These are phyloP conservation scores for Pestalotiopsis sp. DNA, from an alignment of 2,329 filamentous ascomycete genomes.

Conservation along the genomic window DNA sequence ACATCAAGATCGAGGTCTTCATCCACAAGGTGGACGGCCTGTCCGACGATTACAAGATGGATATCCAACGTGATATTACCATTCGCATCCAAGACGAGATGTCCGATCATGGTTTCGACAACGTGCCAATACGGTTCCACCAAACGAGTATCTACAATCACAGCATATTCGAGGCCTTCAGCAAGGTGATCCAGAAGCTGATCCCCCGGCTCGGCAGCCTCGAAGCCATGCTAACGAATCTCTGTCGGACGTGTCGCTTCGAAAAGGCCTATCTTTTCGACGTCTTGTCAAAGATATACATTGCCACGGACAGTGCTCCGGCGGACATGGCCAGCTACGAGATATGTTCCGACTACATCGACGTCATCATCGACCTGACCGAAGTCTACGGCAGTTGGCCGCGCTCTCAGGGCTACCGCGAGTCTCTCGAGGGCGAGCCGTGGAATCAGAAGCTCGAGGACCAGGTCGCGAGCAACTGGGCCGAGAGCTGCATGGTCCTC, in stretches of 20 bases:
- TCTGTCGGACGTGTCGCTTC: conserved; percentile 91
- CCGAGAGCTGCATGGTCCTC: conserved; percentile 70
- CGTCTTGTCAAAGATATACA: conserved; percentile 97
- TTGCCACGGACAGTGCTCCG: conserved; percentile 90
- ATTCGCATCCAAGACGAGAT: conserved; percentile 96
- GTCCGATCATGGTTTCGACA: conserved; percentile 89
- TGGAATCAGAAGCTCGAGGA: conserved; percentile 66
- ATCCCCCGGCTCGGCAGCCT: conserved; percentile 91
- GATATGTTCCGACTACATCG: conserved; percentile 98
- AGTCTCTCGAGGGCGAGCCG: conserved; percentile 59
- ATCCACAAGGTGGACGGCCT: conserved; percentile 99
- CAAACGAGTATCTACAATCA: conserved; percentile 98
- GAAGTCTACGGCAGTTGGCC: conserved; percentile 87
- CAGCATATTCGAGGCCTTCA: conserved; percentile 97
- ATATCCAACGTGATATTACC: conserved; percentile 95
- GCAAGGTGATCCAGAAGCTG: conserved; percentile 96
- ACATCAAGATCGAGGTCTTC: conserved; percentile 97
- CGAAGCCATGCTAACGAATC: conserved; percentile 90
- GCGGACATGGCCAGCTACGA: conserved; percentile 96
- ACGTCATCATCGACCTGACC: conserved; percentile 95
- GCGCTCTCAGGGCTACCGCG: conserved; percentile 56
- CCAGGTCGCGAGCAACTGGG: conserved; percentile 66
- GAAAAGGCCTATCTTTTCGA: conserved; percentile 99
- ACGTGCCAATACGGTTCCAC: conserved; percentile 92
- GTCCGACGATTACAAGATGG: conserved; percentile 93